These are phyloP conservation scores for Colletotrichum gloeosporioides DNA, from an alignment of 2,329 filamentous ascomycete genomes.

Conservation along the genomic window DNA sequence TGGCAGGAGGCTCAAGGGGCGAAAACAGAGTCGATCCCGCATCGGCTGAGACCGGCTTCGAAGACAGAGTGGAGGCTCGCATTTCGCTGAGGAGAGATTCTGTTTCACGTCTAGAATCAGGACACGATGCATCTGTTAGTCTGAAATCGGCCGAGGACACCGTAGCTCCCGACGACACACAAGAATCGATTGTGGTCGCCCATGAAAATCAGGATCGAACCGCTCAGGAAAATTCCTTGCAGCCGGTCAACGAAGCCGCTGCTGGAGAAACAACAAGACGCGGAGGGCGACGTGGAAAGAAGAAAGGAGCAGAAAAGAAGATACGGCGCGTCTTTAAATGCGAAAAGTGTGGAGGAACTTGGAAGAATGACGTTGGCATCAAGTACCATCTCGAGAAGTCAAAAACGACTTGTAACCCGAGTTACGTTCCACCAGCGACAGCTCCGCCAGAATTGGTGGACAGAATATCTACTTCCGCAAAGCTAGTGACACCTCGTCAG, in stretches of 20 bases:
- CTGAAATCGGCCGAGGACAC: background rate
- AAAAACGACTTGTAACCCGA: slow-evolving; percentile 57
- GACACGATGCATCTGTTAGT: background rate
- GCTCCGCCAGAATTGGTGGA: background rate
- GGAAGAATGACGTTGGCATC: slow-evolving; percentile 64
- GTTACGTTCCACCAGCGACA: slow-evolving; percentile 36
- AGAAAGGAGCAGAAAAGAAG: background rate
- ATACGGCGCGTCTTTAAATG: slow-evolving; percentile 45
- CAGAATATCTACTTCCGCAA: background rate
- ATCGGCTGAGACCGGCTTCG: background rate
- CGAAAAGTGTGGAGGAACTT: slow-evolving; percentile 57
- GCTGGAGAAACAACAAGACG: background rate
- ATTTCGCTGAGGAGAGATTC: background rate
- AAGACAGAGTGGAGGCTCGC: background rate
- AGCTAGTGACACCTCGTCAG: background rate
- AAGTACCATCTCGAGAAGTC: slow-evolving; percentile 65
- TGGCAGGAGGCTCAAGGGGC: background rate
- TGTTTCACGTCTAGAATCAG: background rate
- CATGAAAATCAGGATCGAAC: background rate
- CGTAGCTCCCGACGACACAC: background rate
- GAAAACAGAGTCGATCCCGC: background rate
- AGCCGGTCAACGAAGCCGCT: background rate
- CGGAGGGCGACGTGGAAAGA: slow-evolving; percentile 7
- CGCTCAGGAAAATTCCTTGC: background rate
- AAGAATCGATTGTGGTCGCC: background rate